Percentiles rank a stretch among this genome's conserved stretches.
Conservation (phyloP, 345 rosid species). For the Leavenworthia alabamica region DNA sequence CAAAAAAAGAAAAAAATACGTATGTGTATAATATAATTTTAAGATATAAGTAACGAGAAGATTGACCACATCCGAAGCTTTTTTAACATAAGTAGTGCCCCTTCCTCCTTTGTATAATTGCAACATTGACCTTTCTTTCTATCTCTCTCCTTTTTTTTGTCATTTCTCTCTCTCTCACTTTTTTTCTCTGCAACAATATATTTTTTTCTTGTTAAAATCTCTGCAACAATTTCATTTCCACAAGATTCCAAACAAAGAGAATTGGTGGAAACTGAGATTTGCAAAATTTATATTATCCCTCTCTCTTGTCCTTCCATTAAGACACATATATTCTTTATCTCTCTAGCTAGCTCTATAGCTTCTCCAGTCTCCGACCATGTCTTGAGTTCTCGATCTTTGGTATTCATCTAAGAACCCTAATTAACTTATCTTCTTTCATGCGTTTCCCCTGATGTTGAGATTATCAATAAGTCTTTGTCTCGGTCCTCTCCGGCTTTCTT, state of each 20-base stretch:
- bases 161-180: background rate
- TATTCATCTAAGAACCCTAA: constrained; percentile 25
- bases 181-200: constrained; percentile 45
- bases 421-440: constrained; percentile 3
- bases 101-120: constrained; percentile 21
- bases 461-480: constrained; percentile 11
- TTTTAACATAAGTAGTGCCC: constrained; percentile 22
- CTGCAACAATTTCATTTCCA: constrained; percentile 52
- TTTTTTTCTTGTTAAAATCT: too few relatives aligned
- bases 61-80: constrained; percentile 24
- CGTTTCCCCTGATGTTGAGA: constrained; percentile 33
- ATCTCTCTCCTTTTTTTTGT: constrained; percentile 12
- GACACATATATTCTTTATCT: background rate
- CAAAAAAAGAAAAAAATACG: background rate
- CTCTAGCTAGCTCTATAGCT: constrained; percentile 13
- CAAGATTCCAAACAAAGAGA: constrained; percentile 88
- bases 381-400: background rate
- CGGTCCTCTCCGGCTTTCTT: constrained; percentile 17
- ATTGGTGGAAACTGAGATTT: constrained; percentile 80
- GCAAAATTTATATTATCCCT: constrained; percentile 17
- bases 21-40: background rate
- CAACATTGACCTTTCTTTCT: constrained; percentile 27
- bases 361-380: constrained; percentile 19
- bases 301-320: constrained; percentile 16
- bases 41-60: constrained; percentile 11